Evolutionary conservation across 2,329 filamentous ascomycete species (phyloP).

Genomic region (Colletotrichum gigasporum): DNA sequence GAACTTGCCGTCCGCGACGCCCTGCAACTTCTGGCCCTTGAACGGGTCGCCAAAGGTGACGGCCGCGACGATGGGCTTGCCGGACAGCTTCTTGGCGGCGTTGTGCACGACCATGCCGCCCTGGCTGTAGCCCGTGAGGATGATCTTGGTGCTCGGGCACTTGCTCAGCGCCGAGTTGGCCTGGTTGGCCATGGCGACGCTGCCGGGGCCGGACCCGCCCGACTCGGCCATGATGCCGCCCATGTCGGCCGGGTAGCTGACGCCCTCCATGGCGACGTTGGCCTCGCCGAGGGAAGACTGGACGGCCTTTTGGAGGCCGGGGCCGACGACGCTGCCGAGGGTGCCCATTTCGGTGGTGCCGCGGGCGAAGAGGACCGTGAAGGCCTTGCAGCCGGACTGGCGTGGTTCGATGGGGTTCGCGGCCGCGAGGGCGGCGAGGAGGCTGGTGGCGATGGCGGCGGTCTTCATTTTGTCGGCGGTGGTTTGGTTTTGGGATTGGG

Average conservation of each 20-base stretch:
- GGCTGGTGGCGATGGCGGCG: slow-evolving; percentile 39
- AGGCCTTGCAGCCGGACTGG: slow-evolving; percentile 47
- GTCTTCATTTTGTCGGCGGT: slow-evolving; percentile 47
- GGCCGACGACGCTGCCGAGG: slow-evolving; percentile 59
- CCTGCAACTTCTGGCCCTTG: slow-evolving; percentile 14
- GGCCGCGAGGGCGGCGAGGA: slow-evolving; percentile 37
- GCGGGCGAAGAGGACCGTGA: slow-evolving; percentile 65
- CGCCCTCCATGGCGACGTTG: slow-evolving; percentile 61
- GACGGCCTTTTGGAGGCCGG: slow-evolving; percentile 58
- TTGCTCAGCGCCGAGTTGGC: slow-evolving; percentile 43
- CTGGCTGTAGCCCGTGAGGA: slow-evolving; percentile 59
- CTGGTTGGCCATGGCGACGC: slow-evolving; percentile 47
- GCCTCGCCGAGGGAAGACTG: slow-evolving; percentile 49
- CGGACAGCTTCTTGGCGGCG: slow-evolving; percentile 44
- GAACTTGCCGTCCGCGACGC: slow-evolving; percentile 4
- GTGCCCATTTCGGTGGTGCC: slow-evolving; percentile 63
- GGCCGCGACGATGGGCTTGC: slow-evolving; percentile 10
- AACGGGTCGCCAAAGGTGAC: slow-evolving; percentile 32
- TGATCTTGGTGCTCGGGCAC: slow-evolving; percentile 56
- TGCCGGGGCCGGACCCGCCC: slow-evolving; percentile 54
- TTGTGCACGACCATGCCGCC: slow-evolving; percentile 53
- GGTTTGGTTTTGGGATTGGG: neutral
- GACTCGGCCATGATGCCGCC: slow-evolving; percentile 51
- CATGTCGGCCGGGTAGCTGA: slow-evolving; percentile 58
- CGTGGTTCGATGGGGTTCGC: slow-evolving; percentile 30